Percentiles rank a stretch among this genome's conserved stretches.
phyloP scores from a whole-genome alignment of 257 asterid species.

The Nicotiana sylvestris region DNA sequence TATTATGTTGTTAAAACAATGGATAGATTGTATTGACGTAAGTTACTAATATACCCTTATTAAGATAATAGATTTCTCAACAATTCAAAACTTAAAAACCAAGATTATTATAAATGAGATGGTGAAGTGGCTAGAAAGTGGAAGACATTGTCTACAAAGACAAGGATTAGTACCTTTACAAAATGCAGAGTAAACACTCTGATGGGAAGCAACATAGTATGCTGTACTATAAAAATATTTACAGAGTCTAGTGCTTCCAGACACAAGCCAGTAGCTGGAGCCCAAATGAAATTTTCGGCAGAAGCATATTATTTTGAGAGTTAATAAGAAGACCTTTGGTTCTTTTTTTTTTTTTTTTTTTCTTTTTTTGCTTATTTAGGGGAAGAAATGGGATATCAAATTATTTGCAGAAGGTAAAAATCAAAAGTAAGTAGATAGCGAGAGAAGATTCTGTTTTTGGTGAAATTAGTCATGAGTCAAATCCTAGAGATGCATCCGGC shows the following conservation, averaged over 20 bases:
- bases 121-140: neutral
- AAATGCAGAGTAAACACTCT: neutral
- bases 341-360: no score
- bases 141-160: neutral
- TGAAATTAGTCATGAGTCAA: no score
- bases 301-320: no score
- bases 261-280: neutral
- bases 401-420: no score
- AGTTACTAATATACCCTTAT: neutral
- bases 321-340: no score
- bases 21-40: neutral
- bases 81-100: neutral
- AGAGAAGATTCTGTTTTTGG: no score
- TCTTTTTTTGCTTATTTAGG: no score
- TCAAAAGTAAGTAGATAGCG: no score
- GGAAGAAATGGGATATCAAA: no score
- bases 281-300: neutral
- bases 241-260: neutral
- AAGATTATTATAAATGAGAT: neutral
- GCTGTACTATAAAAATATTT: neutral
- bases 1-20: no score
- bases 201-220: neutral
- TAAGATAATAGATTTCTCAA: neutral
- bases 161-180: neutral
- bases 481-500: no score